Conservation (phyloP, 306 rosid species). For the Prunus padus region DNA sequence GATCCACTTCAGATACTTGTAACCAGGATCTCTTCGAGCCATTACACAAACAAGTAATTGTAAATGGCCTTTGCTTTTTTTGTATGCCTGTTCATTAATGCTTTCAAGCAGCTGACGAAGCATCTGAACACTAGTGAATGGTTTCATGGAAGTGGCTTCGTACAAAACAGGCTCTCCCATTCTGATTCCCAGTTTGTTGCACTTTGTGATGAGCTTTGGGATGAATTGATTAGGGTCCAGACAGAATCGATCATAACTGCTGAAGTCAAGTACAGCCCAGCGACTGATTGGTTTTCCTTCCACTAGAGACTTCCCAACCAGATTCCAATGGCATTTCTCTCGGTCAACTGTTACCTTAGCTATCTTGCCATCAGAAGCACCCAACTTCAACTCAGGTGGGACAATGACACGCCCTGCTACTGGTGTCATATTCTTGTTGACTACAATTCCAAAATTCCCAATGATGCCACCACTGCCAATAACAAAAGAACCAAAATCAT, state of each 20-base stretch:
- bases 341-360: slow-evolving; percentile 42
- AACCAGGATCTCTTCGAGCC: slow-evolving; percentile 58
- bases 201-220: slow-evolving; percentile 40
- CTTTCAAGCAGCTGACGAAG: slow-evolving; percentile 49
- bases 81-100: slow-evolving; percentile 21
- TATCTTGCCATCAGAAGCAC: slow-evolving; percentile 47
- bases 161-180: slow-evolving; percentile 51
- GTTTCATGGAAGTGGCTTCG: slow-evolving; percentile 42
- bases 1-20: slow-evolving; percentile 68
- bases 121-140: slow-evolving; percentile 24
- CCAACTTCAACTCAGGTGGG: slow-evolving; percentile 65
- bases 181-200: slow-evolving; percentile 53
- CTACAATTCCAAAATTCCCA: slow-evolving; percentile 60
- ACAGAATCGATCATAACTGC: slow-evolving; percentile 8
- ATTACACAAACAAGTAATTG: slow-evolving; percentile 76
- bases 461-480: slow-evolving; percentile 53
- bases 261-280: slow-evolving; percentile 69
- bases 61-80: slow-evolving; percentile 17
- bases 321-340: slow-evolving; percentile 73
- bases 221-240: slow-evolving; percentile 39
- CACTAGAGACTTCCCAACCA: slow-evolving; percentile 54
- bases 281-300: slow-evolving; percentile 52
- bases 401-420: slow-evolving; percentile 61
- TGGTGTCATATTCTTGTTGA: slow-evolving; percentile 49
- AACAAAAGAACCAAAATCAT: background rate